These are phyloP conservation scores for Haplographium delicatum DNA, from an alignment of 495 filamentous ascomycete species.

Conservation along the genomic window DNA sequence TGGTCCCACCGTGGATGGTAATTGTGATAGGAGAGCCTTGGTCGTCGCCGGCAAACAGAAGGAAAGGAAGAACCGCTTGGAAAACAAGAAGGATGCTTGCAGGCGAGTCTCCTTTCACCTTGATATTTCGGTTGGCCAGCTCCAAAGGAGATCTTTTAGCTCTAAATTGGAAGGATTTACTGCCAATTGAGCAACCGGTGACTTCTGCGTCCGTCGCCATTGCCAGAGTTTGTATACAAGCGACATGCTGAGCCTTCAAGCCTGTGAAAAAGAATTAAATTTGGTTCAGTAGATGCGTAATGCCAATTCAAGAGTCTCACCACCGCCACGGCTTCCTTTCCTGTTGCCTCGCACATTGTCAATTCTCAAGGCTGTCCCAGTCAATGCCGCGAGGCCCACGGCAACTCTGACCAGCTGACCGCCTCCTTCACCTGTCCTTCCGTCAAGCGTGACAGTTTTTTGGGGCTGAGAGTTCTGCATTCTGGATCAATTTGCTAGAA, in stretches of 20 bases:
- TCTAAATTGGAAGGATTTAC: constrained; percentile 46
- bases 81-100: constrained; percentile 65
- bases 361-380: constrained; percentile 58
- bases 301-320: constrained; percentile 17
- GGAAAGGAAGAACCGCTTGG: constrained; percentile 75
- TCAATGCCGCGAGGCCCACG: constrained; percentile 62
- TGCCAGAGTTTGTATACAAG: constrained; percentile 61
- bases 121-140: constrained; percentile 34
- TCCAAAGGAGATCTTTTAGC: constrained; percentile 36
- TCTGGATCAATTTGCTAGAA: neutral
- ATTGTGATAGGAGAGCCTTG: constrained; percentile 42
- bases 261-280: constrained; percentile 40
- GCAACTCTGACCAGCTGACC: constrained; percentile 77
- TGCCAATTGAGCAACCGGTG: constrained; percentile 49
- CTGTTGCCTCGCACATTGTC: constrained; percentile 67
- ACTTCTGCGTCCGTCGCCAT: constrained; percentile 55
- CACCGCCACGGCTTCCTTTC: constrained; percentile 33
- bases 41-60: constrained; percentile 52
- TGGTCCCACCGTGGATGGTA: constrained; percentile 72
- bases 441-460: constrained; percentile 47
- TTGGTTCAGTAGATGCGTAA: neutral
- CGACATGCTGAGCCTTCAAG: constrained; percentile 70
- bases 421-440: constrained; percentile 74
- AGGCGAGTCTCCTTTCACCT: constrained; percentile 38
- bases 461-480: neutral